These are phyloP conservation scores for Asterochloris sp. DNA, from an alignment of 139 green algal genomes.

Conservation along the genomic window DNA sequence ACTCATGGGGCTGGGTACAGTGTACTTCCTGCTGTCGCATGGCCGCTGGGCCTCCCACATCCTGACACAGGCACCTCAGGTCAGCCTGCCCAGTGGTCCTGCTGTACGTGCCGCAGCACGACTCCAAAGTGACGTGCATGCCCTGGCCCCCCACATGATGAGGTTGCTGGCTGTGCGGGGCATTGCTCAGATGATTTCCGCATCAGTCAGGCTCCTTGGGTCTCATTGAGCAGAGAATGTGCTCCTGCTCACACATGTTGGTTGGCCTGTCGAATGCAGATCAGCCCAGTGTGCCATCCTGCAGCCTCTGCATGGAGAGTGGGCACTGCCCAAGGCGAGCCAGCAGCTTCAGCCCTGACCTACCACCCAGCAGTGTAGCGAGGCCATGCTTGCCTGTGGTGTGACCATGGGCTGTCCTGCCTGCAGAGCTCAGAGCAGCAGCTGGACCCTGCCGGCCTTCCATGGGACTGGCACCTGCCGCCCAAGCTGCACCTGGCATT, in stretches of 20 bases:
- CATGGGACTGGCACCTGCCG: slow-evolving; percentile 6
- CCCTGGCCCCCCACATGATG: not conserved
- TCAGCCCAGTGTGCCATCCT: not conserved
- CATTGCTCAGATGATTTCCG: not conserved
- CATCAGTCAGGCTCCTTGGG: not conserved
- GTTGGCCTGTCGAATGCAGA: not conserved
- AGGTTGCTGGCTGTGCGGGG: too few species aligned
- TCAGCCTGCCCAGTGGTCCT: not conserved
- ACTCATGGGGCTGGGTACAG: not conserved
- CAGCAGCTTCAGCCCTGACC: not conserved
- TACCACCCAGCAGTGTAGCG: not conserved
- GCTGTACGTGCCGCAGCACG: too few species aligned
- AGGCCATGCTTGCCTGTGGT: not conserved
- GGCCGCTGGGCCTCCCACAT: not conserved
- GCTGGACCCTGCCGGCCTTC: not conserved
- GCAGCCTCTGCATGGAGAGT: not conserved
- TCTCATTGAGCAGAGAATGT: not conserved
- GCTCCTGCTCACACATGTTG: not conserved
- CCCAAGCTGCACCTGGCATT: not conserved
- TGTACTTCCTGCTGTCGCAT: not conserved
- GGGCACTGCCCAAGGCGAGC: not conserved
- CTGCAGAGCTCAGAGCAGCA: not conserved
- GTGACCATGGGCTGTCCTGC: not conserved
- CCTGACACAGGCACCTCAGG: too few species aligned
- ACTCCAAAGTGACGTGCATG: not conserved